Evolutionary conservation across 1,139 yeast genomes (phyloP).

Genomic region (Pichia sp.): DNA sequence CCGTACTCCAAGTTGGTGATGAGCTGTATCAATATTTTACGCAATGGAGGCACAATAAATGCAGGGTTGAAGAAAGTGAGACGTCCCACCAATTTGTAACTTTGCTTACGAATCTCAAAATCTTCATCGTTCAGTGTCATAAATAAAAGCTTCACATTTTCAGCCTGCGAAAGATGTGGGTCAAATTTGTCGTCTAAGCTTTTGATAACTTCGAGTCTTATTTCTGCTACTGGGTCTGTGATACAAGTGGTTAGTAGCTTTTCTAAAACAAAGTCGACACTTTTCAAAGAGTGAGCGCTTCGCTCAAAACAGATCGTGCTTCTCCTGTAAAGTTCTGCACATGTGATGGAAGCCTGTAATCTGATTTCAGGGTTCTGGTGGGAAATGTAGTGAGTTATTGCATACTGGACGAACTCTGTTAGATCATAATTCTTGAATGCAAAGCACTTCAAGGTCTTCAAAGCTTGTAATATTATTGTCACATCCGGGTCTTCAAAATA

Average conservation of each 20-base stretch:
- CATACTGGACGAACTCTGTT: conserved; percentile 81
- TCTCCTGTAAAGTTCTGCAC: conserved; percentile 70
- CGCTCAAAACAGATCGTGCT: conserved; percentile 86
- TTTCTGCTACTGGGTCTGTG: conserved; percentile 85
- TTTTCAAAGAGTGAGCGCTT: conserved; percentile 75
- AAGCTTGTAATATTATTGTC: conserved; percentile 56
- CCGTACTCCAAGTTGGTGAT: conserved; percentile 84
- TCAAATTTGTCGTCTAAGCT: conserved; percentile 76
- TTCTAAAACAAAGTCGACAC: conserved; percentile 81
- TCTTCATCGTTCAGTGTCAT: conserved; percentile 91
- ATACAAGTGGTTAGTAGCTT: conserved; percentile 78
- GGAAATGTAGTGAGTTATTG: conserved; percentile 76
- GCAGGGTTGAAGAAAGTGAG: conserved; percentile 88
- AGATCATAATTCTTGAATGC: conserved; percentile 72
- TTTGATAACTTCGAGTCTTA: conserved; percentile 71
- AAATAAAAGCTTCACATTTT: conserved; percentile 76
- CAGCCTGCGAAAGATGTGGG: conserved; percentile 91
- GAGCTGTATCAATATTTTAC: conserved; percentile 81
- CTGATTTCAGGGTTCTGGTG: conserved; percentile 78
- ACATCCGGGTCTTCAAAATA: conserved; percentile 39
- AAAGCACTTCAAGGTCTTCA: conserved; percentile 70
- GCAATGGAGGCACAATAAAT: conserved; percentile 84
- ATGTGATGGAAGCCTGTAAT: conserved; percentile 78
- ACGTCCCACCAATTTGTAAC: conserved; percentile 77
- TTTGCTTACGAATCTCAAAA: conserved; percentile 76